phyloP scores from a whole-genome alignment of 2,329 filamentous ascomycete species.

The Penicillium polonicum region DNA sequence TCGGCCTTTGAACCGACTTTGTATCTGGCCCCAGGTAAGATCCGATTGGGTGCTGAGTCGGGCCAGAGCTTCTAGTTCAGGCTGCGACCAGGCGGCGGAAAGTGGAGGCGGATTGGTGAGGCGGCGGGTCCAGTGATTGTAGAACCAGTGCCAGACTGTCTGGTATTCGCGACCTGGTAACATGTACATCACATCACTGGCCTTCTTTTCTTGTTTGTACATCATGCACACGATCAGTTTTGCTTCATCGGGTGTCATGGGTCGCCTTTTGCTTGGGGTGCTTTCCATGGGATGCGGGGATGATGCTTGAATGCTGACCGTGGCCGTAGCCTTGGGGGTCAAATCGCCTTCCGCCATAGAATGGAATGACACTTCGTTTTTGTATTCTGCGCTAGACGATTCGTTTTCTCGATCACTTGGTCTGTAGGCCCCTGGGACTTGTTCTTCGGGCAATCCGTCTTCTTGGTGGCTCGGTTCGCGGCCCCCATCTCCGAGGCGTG shows the following conservation, averaged over 20 bases:
- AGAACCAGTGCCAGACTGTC: conserved; percentile 29
- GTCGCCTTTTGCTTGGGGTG: conserved; percentile 21
- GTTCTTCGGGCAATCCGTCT: neutral
- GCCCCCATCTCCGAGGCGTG: neutral
- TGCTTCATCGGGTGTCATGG: conserved; percentile 35
- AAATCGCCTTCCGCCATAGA: conserved; percentile 1
- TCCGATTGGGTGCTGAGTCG: conserved; percentile 27
- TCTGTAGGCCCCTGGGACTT: neutral
- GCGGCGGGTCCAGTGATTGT: conserved; percentile 31
- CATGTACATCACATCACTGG: conserved; percentile 31
- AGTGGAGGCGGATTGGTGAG: conserved; percentile 27
- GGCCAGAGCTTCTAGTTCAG: conserved; percentile 29
- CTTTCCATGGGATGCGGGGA: conserved; percentile 1
- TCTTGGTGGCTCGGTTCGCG: neutral
- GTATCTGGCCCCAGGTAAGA: conserved; percentile 34
- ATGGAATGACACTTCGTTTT: conserved; percentile 3
- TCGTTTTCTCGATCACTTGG: neutral
- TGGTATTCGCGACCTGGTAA: conserved; percentile 27
- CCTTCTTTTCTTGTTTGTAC: conserved; percentile 27
- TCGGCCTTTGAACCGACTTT: conserved; percentile 29
- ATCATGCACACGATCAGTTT: conserved; percentile 33
- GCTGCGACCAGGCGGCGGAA: conserved; percentile 31
- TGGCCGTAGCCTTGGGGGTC: conserved; percentile 3
- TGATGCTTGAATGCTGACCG: neutral
- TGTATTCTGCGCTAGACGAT: neutral